Base-by-base conservation (phyloP, 2,329 filamentous ascomycete genomes). In the Fusarium gaditjirri region DNA sequence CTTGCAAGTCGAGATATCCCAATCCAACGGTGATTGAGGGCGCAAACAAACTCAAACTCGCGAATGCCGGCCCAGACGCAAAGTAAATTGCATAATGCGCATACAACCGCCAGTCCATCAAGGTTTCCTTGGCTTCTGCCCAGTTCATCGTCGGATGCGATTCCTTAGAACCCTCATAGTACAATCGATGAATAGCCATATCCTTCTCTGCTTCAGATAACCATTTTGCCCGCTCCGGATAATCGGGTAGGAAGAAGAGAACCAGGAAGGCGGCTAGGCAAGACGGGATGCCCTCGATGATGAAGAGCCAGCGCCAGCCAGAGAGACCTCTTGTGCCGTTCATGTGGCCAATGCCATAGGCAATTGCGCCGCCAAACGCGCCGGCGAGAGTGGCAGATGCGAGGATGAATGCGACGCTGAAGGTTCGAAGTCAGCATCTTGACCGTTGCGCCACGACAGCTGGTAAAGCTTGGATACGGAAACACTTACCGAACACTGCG, bases 261-360 rank as follows among this genome's bases (percentile, higher is more conserved):
- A 88, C 89, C 3, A 85, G 78, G 23, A 92, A 76, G 8, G 91
- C 91, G 14, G 79, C 92, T 1, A 93, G 17, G 11, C 92, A 85
- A 0, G 92, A 93, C 0, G 87, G 86, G 12, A 93, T 83, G 10
- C 92, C 92, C 80, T 91, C 89, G 39, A 91, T 82, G 65, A 91
- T 85, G 73, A 89, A 89, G 35, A 89, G 85, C 88, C 85, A 94
- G 31, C 92, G 85, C 93, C 92, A 94, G 14, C 89, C 92, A 6
- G 86, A 84, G 27, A 91, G 84, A 5, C 91, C 91, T 1, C 82
- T 80, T 2, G 87, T 80, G 11, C 88, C 86, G 72, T 93, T 90
- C 88, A 94, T 92, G 75, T 91, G 90, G 0, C 91, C 90, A 67
- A 94, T 91, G 2, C 86, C 91, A 68, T 91, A 94, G 2, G 92